Evolutionary conservation across 1,284 basidiomycete genomes (phyloP), one percentile per base, ranked within the genome.

Genomic region (Ganoderma boninense): DNA sequence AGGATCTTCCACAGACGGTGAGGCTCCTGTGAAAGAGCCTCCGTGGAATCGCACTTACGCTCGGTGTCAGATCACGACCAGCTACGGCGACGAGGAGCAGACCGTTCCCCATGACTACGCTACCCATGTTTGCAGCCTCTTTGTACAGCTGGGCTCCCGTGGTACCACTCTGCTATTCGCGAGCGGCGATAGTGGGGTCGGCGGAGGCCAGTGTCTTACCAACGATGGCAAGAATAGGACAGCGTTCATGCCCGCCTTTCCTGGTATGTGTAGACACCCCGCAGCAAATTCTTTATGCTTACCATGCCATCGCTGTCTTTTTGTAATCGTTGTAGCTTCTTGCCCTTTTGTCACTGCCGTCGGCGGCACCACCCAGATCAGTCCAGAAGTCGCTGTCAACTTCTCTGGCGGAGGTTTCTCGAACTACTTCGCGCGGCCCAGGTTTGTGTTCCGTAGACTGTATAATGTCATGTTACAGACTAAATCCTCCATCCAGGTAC

Each of bases 381-480:
- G 71, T 62, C 87, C 89, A 14, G 89, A 90, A 78, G 82, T 85
- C 64, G 87, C 85, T 23, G 82, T 86, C 66, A 81, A 78, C 77
- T 90, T 91, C 83, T 88, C 87, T 29, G 89, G 90, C 23, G 90
- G 89, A 65, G 90, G 90, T 7, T 92, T 92, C 81, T 90, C 88
- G 35, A 85, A 88, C 77, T 88, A 88, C 79, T 94, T 93, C 74
- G 74, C 85, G 5, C 82, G 79, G 10, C 74, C 74, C 10, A 69
- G 66, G 74, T 75, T 32, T 23, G 72, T 62, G 29, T 3, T 38
- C n/a, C 35, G 13, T 11, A 11, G 11, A 4, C 38, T 6, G 14
- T 13, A 0, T 8, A 60, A 60, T 35, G n/a, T 18, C 20, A n/a
- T 20, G 57, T 35, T 60, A 35, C 32, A 40, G 6, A 10, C 57